Evolutionary conservation across 192 early-diverging fungal genomes (phyloP), one percentile per base, ranked within the genome.

Genomic region (Coemansia sp.): DNA sequence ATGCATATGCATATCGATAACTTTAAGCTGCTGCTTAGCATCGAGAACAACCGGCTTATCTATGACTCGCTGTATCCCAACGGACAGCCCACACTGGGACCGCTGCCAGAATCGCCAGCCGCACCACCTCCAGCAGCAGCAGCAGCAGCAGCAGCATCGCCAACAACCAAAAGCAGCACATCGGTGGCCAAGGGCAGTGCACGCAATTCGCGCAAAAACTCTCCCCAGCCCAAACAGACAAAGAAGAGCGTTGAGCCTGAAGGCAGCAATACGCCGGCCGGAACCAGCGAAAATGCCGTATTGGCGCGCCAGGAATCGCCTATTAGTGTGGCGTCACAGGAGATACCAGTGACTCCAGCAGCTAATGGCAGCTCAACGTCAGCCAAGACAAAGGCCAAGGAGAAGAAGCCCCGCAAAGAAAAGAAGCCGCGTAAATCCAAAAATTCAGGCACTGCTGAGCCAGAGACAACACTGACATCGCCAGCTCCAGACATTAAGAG

Each of bases 1-100:
- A 75, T 80, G 67, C 67, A 53, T 41, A 80, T 71, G 58, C 72
- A 80, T 23, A 64, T 80, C 16, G 72, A 75, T 34, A 76, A 80
- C 65, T 68, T 80, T 37, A 80, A 71, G 51, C 45, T 80, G 38
- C 47, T 76, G 26, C 56, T 68, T 36, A 51, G 51, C 20, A 74
- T 80, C 8, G 72, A 80, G 56, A 66, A 71, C 62, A 67, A 71
- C 54, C 68, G 61, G n/a, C 54, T 80, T n/a, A 61, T 67, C 28
- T 75, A 71, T 53, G 72, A 75, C 48, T 70, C 71, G 5, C 23
- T 56, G 26, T 64, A 75, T 18, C 72, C 64, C 7, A 64, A 68
- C 17, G 75, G 75, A 38, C 53, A 64, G 56, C 75, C 75, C 11
- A 60, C 65, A 6, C 45, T 60, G 12, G 68, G 61, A n/a, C 71